Evolutionary conservation across 2,329 filamentous ascomycete species (phyloP), one percentile per base, ranked within the genome.

Genomic region (Aspergillus flavus): DNA sequence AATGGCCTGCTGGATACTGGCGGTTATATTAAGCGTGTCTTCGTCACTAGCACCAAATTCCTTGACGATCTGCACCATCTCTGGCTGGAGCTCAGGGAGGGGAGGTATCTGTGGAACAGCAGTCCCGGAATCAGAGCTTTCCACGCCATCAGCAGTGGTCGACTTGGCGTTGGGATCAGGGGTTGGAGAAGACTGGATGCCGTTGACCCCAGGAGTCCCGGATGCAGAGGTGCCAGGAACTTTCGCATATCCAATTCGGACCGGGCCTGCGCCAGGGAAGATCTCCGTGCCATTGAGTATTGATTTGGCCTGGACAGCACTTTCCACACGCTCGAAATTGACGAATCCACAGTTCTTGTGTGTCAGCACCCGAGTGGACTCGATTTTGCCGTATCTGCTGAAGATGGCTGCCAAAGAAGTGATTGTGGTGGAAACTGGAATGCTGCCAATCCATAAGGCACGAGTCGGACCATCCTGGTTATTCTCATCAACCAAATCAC

Each of bases 291-390:
- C 93, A 73, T 98, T 98, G 79, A 97, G 89, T 74, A 89, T 86
- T 16, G 89, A 89, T 77, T 94, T 96, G 19, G 95, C 95, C 64
- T 92, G 89, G 45, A 97, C 89, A 61, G 95, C 95, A 75, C 93
- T 96, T 68, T 98, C 94, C 34, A 95, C 81, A 63, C 88, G 90
- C 79, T 98, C 93, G 73, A 97, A 99, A 79, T 99, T 99, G 75
- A 99, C 94, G 71, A 99, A 99, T 3, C 94, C 95, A 76, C 95
- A 99, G 79, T 97, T 98, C 85, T 99, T 99, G 83, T 99, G 93
- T 0, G 95, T 98, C 65, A 99, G 84, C 5, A 99, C 95, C 67
- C 95, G 87, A 32, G 93, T 94, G 4, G 94, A 97, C 68, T 95
- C 86, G 66, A 99, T 97, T 3, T 91, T 86, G 11, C 95, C 95